These are phyloP conservation scores for Ophiostoma fasciatum DNA, from an alignment of 2,329 filamentous ascomycete genomes.

Conservation along the genomic window DNA sequence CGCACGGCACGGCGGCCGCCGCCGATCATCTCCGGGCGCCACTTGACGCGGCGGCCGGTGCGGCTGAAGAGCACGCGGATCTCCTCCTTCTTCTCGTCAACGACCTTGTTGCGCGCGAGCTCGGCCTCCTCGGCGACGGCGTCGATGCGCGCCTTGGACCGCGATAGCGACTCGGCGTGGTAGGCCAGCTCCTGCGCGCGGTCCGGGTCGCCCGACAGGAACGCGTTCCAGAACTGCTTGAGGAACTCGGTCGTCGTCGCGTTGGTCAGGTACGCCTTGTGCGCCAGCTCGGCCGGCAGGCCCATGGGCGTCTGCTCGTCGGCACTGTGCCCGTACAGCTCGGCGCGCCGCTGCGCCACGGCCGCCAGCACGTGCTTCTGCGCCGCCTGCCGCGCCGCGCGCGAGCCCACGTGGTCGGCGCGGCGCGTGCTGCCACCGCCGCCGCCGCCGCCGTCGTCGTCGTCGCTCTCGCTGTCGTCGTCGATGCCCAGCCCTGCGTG, in stretches of 20 bases:
- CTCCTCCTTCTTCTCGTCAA: conserved; percentile 53
- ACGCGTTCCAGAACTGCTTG: conserved; percentile 93
- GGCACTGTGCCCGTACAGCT: conserved; percentile 36
- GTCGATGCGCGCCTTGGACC: conserved; percentile 64
- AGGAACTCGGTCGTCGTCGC: conserved; percentile 90
- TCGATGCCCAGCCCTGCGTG: conserved; percentile 51
- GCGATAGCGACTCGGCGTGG: conserved; percentile 65
- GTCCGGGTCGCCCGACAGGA: conserved; percentile 73
- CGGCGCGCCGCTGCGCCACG: conserved; percentile 44
- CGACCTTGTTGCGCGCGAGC: conserved; percentile 49
- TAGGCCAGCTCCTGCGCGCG: conserved; percentile 68
- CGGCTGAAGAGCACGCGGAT: conserved; percentile 54
- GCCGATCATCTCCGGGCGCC: conserved; percentile 51
- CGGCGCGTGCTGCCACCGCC: conserved; percentile 14
- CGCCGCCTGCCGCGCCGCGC: conserved; percentile 46
- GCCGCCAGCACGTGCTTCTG: conserved; percentile 52
- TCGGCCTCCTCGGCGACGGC: conserved; percentile 72
- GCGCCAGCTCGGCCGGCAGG: conserved; percentile 38
- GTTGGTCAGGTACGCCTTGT: conserved; percentile 55
- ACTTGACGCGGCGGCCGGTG: conserved; percentile 59
- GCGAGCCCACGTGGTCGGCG: conserved; percentile 48
- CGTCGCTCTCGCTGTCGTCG: conserved; percentile 54
- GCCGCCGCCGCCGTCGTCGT: conserved; percentile 23
- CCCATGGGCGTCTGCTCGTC: conserved; percentile 39
- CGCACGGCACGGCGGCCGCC: conserved; percentile 66